Conservation (phyloP, 163 green algal genomes). For the Scenedesmus sp. region DNA sequence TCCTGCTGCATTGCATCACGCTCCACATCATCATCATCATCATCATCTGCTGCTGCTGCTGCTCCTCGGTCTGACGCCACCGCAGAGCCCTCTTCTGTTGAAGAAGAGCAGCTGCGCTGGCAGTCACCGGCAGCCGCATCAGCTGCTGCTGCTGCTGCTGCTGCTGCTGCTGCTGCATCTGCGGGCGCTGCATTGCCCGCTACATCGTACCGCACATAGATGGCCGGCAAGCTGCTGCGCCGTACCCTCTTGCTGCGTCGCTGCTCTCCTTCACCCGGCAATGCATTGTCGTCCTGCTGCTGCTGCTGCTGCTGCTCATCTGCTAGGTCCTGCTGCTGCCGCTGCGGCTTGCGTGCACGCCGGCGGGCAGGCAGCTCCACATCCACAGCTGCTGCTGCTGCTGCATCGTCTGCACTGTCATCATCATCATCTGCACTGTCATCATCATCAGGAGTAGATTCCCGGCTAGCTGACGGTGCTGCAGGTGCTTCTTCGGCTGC, state of each 20-base stretch:
- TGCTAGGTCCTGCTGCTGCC: not conserved
- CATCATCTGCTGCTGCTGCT: not conserved
- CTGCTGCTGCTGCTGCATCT: not conserved
- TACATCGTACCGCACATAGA: not conserved
- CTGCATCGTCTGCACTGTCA: not conserved
- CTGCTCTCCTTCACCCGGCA: not conserved
- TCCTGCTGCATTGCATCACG: not conserved
- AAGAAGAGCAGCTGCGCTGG: not conserved
- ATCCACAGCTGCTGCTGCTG: not conserved
- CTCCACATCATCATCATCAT: not conserved
- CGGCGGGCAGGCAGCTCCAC: not conserved
- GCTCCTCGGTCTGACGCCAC: too few relatives aligned
- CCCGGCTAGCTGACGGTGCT: not conserved
- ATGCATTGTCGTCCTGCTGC: not conserved
- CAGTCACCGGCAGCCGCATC: not conserved
- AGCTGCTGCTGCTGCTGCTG: not conserved
- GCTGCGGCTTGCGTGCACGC: constrained; percentile 5
- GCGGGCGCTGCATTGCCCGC: not conserved
- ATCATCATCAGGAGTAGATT: not conserved
- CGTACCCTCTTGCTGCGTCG: not conserved
- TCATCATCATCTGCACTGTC: not conserved
- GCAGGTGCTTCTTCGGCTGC: not conserved
- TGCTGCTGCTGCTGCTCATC: not conserved
- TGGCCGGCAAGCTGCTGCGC: not conserved
- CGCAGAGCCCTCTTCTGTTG: not conserved